These are phyloP conservation scores for Penicillium canariense DNA, from an alignment of 495 filamentous ascomycete species.

Conservation along the genomic window DNA sequence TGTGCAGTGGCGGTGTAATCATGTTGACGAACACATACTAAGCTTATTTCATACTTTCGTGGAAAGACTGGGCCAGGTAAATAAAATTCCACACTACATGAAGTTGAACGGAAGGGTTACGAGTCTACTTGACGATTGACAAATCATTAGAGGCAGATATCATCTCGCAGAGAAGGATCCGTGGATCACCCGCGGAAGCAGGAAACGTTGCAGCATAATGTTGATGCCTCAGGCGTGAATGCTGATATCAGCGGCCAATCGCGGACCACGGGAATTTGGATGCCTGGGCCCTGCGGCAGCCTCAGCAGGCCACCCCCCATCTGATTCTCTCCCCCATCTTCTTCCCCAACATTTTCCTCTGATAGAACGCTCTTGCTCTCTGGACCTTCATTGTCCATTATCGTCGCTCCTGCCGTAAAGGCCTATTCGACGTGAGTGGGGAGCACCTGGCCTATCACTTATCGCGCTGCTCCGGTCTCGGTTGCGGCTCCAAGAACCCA, in stretches of 20 bases:
- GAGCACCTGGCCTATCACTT: neutral
- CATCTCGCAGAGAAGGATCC: neutral
- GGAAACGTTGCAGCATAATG: neutral
- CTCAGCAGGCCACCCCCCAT: conserved; percentile 3
- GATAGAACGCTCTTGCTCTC: neutral
- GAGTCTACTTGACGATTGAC: neutral
- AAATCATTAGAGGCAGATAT: neutral
- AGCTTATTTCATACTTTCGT: too few relatives aligned
- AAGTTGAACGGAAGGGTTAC: neutral
- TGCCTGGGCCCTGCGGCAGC: conserved; percentile 22
- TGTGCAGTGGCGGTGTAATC: too few relatives aligned
- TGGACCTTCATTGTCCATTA: neutral
- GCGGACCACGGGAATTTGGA: conserved; percentile 12
- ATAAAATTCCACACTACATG: neutral
- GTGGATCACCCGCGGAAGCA: neutral
- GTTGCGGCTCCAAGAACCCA: conserved; percentile 4
- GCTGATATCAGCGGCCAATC: conserved; percentile 3
- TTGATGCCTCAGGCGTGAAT: neutral
- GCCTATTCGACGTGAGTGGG: conserved; percentile 3
- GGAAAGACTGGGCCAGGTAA: neutral
- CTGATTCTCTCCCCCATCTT: conserved; percentile 3
- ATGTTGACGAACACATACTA: too few relatives aligned
- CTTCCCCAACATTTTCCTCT: conserved; percentile 2
- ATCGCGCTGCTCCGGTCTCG: neutral
- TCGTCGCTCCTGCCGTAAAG: neutral